phyloP scores from a whole-genome alignment of 1,284 basidiomycete species.

The Coniophora puteana region DNA sequence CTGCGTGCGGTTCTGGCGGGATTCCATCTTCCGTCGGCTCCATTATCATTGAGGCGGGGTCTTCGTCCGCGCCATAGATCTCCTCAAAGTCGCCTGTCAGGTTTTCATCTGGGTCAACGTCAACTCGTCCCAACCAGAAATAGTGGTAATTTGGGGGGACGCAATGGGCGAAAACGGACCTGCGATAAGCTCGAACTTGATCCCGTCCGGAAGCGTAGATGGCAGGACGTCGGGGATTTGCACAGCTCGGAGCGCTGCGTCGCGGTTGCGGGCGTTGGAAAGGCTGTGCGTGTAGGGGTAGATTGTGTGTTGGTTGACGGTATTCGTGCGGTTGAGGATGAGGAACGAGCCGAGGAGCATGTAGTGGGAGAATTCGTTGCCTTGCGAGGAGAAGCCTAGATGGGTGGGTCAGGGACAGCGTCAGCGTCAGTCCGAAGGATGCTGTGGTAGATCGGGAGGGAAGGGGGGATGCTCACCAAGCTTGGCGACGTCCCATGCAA shows the following conservation, averaged over 20 bases:
- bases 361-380: constrained; percentile 92
- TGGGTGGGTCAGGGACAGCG: constrained; percentile 1
- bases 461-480: constrained; percentile 48
- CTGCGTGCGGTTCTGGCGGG: constrained; percentile 60
- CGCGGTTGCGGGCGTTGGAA: constrained; percentile 68
- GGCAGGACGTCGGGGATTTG: constrained; percentile 84
- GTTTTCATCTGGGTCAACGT: no score
- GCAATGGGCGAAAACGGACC: constrained; percentile 37
- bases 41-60: no score
- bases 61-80: constrained; percentile 66
- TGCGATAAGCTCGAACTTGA: constrained; percentile 81
- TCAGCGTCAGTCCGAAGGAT: no score
- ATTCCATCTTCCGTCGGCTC: constrained; percentile 36
- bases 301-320: constrained; percentile 65
- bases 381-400: constrained; percentile 81
- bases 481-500: constrained; percentile 84
- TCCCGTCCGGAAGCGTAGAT: constrained; percentile 57
- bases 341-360: constrained; percentile 87
- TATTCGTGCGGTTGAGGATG: constrained; percentile 79
- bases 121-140: constrained; percentile 1
- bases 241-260: constrained; percentile 64
- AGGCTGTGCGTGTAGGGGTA: constrained; percentile 90
- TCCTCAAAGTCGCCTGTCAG: constrained; percentile 87
- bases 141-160: not conserved
- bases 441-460: not conserved